Conservation (phyloP, 1,284 basidiomycete genomes). For the Austroboletus rostrupii region DNA sequence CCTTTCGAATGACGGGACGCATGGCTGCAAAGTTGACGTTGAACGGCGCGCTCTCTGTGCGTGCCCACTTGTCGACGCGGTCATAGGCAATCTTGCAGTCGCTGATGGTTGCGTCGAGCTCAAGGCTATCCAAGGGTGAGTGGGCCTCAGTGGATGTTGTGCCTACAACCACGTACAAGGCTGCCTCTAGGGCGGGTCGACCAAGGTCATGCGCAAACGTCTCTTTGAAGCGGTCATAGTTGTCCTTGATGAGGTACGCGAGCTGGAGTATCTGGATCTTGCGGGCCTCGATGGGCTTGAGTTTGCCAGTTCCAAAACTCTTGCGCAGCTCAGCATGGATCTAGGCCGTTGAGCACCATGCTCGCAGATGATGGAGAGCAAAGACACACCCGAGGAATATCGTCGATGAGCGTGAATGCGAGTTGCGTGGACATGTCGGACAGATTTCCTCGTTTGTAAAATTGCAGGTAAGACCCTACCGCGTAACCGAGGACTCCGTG, state of each 20-base stretch:
- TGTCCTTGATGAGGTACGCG: conserved; percentile 65
- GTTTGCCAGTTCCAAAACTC: conserved; percentile 57
- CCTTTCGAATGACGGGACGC: conserved; percentile 66
- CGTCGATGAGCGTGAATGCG: conserved; percentile 37
- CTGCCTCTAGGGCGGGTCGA: conserved; percentile 48
- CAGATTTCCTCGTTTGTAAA: no score
- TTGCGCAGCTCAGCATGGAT: conserved; percentile 48
- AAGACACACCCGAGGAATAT: conserved; percentile 36
- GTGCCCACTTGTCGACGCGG: conserved; percentile 73
- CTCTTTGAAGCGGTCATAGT: conserved; percentile 51
- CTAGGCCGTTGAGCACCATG: conserved; percentile 30
- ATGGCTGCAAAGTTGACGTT: conserved; percentile 51
- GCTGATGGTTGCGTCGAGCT: conserved; percentile 48
- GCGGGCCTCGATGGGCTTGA: conserved; percentile 55
- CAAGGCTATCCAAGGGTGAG: conserved; percentile 41
- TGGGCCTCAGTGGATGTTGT: neutral
- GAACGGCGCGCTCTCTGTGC: conserved; percentile 59
- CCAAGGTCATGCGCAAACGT: conserved; percentile 56
- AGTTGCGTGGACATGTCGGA: conserved; percentile 18
- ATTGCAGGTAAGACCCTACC: no score
- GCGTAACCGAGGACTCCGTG: no score
- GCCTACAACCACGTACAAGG: conserved; percentile 40
- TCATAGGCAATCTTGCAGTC: conserved; percentile 67
- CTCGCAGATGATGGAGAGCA: no score
- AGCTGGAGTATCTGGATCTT: conserved; percentile 67